Evolutionary conservation across 2,329 filamentous ascomycete species (phyloP).

Genomic region (Pleoardoris graminearum): DNA sequence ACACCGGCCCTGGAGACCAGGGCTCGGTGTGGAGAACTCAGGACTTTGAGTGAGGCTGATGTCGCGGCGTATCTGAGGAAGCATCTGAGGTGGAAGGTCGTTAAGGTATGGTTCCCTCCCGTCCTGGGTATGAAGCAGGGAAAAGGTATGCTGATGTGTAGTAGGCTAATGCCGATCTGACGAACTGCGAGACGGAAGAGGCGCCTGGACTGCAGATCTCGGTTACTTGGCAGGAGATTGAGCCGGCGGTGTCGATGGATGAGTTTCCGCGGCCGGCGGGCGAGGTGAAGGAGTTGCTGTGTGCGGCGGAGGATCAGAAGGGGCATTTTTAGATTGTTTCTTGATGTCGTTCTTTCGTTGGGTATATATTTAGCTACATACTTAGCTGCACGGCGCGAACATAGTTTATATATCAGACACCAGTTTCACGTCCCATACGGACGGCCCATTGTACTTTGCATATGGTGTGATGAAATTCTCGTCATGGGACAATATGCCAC

Average conservation of each 20-base stretch:
- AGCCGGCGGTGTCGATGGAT: slow-evolving; percentile 37
- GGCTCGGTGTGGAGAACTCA: slow-evolving; percentile 38
- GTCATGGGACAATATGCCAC: no score
- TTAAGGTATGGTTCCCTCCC: slow-evolving; percentile 17
- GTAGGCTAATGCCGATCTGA: slow-evolving; percentile 37
- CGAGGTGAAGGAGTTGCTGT: slow-evolving; percentile 32
- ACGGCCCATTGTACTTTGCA: no score
- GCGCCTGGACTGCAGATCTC: slow-evolving; percentile 46
- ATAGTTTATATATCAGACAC: no score
- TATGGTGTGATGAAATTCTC: no score
- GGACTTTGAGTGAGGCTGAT: slow-evolving; percentile 23
- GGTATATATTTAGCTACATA: no score
- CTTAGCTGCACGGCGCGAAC: no score
- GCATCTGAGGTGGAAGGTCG: slow-evolving; percentile 32
- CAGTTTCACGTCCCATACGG: no score
- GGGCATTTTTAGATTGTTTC: neutral
- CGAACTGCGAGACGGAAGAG: slow-evolving; percentile 16
- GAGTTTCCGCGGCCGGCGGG: slow-evolving; percentile 45
- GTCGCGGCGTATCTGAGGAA: slow-evolving; percentile 27
- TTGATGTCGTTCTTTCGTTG: no score
- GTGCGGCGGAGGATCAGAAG: slow-evolving; percentile 5
- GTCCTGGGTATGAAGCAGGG: neutral
- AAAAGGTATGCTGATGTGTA: neutral
- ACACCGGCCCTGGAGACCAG: slow-evolving; percentile 48
- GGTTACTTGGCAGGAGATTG: slow-evolving; percentile 45